Evolutionary conservation across 164 flowering plant genomes (phyloP).

Genomic region (Echeveria elegans): DNA sequence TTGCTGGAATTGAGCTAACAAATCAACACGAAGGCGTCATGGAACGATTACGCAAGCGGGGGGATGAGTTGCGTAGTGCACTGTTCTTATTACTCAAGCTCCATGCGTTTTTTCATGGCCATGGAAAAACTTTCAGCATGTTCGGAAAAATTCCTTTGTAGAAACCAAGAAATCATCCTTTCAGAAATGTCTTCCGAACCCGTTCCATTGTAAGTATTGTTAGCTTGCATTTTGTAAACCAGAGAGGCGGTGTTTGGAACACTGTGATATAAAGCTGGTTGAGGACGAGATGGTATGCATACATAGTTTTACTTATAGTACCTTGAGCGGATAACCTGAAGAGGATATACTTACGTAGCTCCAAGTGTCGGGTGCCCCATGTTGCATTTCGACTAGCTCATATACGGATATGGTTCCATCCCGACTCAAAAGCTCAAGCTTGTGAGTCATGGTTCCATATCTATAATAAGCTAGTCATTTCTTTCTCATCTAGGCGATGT

Average conservation of each 20-base stretch:
- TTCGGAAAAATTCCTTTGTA: constrained; percentile 92
- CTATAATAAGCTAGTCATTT: no score
- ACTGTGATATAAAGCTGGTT: not conserved
- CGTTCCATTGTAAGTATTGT: constrained; percentile 59
- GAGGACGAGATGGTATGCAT: not conserved
- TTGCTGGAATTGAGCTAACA: no score
- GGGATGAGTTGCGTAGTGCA: not conserved
- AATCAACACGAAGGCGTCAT: not conserved
- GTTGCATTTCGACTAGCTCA: no score
- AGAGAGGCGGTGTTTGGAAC: not conserved
- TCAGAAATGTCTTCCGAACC: constrained; percentile 54
- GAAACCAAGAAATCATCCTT: constrained; percentile 73
- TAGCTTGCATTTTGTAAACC: constrained; percentile 74
- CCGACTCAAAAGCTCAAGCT: no score
- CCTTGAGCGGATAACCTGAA: constrained; percentile 97
- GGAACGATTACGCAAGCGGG: not conserved
- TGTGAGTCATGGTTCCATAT: no score
- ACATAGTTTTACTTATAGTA: constrained; percentile 10
- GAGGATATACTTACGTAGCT: constrained; percentile 92
- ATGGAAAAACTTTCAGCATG: constrained; percentile 86
- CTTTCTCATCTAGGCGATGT: no score
- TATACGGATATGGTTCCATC: no score
- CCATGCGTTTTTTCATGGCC: constrained; percentile 72
- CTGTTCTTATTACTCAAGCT: constrained; percentile 37
- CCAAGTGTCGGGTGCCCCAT: constrained; percentile 40